Conservation (phyloP, 306 rosid genomes). For the barrel medic (Medicago truncatula) region MtrunA17r5.0-ANR NC_053044.1:612501-613000, state of each 20-base stretch:
- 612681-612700: conserved; percentile 3
- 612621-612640: conserved; percentile 35
- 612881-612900: not conserved
- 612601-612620: conserved; percentile 79
- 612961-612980: not conserved
- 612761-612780: conserved; percentile 8
- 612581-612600: conserved; percentile 82
- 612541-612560: conserved; percentile 83
- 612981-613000: not conserved
- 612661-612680: conserved; percentile 8
- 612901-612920: not conserved
- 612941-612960: conserved; percentile 5
- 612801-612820: not conserved
- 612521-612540: conserved; percentile 62
- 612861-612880: not conserved
- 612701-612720: not conserved
- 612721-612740: conserved; percentile 6
- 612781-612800: conserved; percentile 17
- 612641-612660: conserved; percentile 23
- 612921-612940: not conserved
- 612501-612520: conserved; percentile 25
- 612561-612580: conserved; percentile 81
- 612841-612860: not conserved
- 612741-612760: not conserved
- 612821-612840: conserved; percentile 8